Evolutionary conservation across 108 stramenopile genomes (phyloP).

Genomic region (Epipyxis sp.): DNA sequence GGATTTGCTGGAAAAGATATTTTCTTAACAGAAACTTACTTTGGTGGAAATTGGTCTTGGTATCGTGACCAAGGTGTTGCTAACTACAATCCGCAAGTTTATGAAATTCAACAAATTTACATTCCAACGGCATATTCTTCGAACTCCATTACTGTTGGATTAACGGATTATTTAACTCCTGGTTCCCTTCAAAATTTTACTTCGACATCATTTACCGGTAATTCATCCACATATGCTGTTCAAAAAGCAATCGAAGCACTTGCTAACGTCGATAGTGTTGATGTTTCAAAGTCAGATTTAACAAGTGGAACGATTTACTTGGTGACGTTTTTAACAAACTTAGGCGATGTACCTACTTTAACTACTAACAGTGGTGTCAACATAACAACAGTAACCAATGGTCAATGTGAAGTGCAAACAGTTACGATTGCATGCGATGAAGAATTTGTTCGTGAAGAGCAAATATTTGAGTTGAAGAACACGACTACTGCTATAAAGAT

Average conservation of each 20-base stretch:
- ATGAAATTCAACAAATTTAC: slow-evolving; percentile 59
- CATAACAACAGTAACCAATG: slow-evolving; percentile 49
- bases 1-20: slow-evolving; percentile 64
- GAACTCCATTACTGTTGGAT: not conserved
- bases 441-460: slow-evolving; percentile 61
- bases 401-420: slow-evolving; percentile 70
- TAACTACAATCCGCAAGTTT: slow-evolving; percentile 58
- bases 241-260: slow-evolving; percentile 41
- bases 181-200: not conserved
- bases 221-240: slow-evolving; percentile 32
- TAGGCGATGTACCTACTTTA: slow-evolving; percentile 65
- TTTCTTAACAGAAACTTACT: slow-evolving; percentile 74
- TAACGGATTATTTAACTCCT: slow-evolving; percentile 27
- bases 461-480: slow-evolving; percentile 25
- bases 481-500: not conserved
- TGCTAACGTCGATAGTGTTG: slow-evolving; percentile 33
- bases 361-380: slow-evolving; percentile 24
- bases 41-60: slow-evolving; percentile 8
- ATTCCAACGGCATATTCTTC: slow-evolving; percentile 27
- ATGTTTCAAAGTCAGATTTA: not conserved
- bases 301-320: not conserved
- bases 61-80: slow-evolving; percentile 52
- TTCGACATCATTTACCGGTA: slow-evolving; percentile 16
- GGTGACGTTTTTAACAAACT: slow-evolving; percentile 62
- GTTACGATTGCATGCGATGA: slow-evolving; percentile 63